Conservation (phyloP, 1,284 basidiomycete species). For the Golubevia pallescens region DNA sequence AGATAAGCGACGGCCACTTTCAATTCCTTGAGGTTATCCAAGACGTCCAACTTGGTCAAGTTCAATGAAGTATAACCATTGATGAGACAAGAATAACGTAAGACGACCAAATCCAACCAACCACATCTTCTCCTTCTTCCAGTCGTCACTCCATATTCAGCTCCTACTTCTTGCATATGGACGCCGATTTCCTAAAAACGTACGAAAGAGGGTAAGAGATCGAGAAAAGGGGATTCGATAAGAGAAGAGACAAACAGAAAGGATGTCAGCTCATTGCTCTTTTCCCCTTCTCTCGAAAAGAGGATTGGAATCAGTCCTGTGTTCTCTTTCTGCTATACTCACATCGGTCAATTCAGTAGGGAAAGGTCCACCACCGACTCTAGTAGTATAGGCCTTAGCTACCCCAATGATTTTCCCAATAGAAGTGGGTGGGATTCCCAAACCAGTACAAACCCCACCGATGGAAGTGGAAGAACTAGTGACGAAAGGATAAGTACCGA, state of each 20-base stretch:
- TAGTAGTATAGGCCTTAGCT: constrained; percentile 95
- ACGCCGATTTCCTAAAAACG: constrained; percentile 74
- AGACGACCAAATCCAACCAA: constrained; percentile 95
- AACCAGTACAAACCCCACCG: constrained; percentile 93
- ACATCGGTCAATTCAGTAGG: constrained; percentile 92
- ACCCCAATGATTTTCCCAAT: constrained; percentile 89
- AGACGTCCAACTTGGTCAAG: constrained; percentile 92
- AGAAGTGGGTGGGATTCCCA: constrained; percentile 87
- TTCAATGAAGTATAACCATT: constrained; percentile 95
- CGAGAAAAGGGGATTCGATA: neutral
- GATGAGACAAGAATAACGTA: constrained; percentile 89
- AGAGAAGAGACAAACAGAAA: constrained; percentile 1
- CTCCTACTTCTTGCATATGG: constrained; percentile 90
- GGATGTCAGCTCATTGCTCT: neutral
- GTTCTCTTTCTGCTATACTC: constrained; percentile 49
- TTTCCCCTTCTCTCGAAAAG: neutral
- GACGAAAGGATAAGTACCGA: constrained; percentile 96
- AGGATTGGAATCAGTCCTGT: too few species aligned
- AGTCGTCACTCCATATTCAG: constrained; percentile 89
- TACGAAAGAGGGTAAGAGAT: neutral
- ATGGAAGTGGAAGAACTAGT: constrained; percentile 91
- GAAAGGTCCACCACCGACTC: constrained; percentile 96
- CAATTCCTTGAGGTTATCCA: constrained; percentile 85
- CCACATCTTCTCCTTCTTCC: constrained; percentile 90
- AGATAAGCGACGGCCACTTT: constrained; percentile 85